A percentile compares a stretch with the other conserved stretches of the same genome.
These are phyloP conservation scores for Sphaerulina musiva DNA, from an alignment of 2,329 filamentous ascomycete genomes.

Conservation along the genomic window DNA sequence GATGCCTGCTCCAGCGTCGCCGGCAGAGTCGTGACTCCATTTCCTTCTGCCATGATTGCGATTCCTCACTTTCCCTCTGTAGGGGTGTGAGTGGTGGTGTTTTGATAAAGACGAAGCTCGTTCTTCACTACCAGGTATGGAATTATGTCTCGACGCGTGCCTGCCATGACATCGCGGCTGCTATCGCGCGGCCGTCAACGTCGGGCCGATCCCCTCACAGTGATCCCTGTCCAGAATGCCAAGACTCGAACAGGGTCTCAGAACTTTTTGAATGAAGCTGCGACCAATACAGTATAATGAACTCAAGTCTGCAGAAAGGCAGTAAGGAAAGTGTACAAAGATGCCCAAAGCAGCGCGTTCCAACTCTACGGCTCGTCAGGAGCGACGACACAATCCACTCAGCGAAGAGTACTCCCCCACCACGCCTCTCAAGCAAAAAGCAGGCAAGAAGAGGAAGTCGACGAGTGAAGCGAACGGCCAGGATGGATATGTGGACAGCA, in stretches of 20 bases:
- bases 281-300: not conserved
- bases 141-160: not conserved
- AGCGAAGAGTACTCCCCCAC: constrained; percentile 76
- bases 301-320: not conserved
- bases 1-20: constrained; percentile 20
- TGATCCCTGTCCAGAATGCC: not conserved
- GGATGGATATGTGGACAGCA: constrained; percentile 75
- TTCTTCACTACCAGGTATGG: too few relatives aligned
- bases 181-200: not conserved
- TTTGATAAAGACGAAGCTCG: too few relatives aligned
- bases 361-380: constrained; percentile 47
- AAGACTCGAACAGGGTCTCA: not conserved
- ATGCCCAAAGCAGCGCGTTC: constrained; percentile 69
- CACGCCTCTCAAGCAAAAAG: constrained; percentile 64
- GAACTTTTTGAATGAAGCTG: constrained; percentile 2
- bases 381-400: constrained; percentile 79
- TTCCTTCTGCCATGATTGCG: constrained; percentile 11
- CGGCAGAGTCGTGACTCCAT: constrained; percentile 12
- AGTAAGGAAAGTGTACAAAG: not conserved
- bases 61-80: too few relatives aligned
- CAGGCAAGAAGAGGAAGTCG: constrained; percentile 57
- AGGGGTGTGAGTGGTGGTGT: too few relatives aligned
- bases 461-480: constrained; percentile 48
- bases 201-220: constrained; percentile 6
- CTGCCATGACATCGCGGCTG: not conserved